These are phyloP conservation scores for Cyclotella cryptica DNA, from an alignment of 108 stramenopile species.

Conservation along the genomic window DNA sequence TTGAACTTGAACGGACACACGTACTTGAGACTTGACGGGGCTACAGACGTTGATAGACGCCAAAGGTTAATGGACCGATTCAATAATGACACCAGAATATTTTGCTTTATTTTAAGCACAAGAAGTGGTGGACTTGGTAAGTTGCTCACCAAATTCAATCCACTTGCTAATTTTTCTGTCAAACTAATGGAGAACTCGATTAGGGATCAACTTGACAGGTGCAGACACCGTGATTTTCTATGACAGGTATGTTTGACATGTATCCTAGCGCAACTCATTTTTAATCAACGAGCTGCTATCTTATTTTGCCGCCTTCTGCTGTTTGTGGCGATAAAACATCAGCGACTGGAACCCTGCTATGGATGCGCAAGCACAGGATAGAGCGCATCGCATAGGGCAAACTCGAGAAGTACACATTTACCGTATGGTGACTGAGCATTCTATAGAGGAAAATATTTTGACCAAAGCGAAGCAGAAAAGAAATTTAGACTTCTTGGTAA, in stretches of 20 bases:
- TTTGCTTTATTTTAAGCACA: slow-evolving; percentile 96
- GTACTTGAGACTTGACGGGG: slow-evolving; percentile 90
- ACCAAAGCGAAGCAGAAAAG: slow-evolving; percentile 95
- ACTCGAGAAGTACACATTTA: slow-evolving; percentile 98
- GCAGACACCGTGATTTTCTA: slow-evolving; percentile 97
- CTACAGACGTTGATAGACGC: slow-evolving; percentile 88
- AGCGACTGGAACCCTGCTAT: slow-evolving; percentile 98
- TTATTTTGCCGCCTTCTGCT: background rate
- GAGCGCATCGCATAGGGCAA: slow-evolving; percentile 97
- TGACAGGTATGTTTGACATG: slow-evolving; percentile 47
- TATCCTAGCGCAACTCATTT: background rate
- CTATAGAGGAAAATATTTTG: slow-evolving; percentile 99
- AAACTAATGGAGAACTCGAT: background rate
- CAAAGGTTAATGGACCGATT: slow-evolving; percentile 95
- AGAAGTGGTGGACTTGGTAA: slow-evolving; percentile 82
- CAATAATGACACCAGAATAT: slow-evolving; percentile 88
- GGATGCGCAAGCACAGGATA: slow-evolving; percentile 95
- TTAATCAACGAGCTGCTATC: background rate
- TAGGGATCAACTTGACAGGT: slow-evolving; percentile 97
- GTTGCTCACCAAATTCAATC: background rate
- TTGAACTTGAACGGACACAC: slow-evolving; percentile 84
- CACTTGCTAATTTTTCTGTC: background rate
- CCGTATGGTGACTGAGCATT: slow-evolving; percentile 92
- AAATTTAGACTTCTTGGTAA: slow-evolving; percentile 93
- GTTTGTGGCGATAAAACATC: background rate